phyloP scores from a whole-genome alignment of 73 alveolate genomes.

The Effrenium voratum region DNA sequence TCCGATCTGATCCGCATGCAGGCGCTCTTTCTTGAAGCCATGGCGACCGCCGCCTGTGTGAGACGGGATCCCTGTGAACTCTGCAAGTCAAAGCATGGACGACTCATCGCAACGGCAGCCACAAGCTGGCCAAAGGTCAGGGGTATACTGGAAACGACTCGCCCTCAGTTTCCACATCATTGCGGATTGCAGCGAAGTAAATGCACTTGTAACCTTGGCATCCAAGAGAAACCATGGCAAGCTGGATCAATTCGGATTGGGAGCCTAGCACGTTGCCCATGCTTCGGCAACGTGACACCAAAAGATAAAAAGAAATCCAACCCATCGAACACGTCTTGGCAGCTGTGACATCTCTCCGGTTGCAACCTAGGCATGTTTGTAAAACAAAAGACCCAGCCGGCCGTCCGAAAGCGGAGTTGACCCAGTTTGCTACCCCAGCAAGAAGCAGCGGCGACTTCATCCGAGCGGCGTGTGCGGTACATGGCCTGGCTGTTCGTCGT shows the following conservation, averaged over 20 bases:
- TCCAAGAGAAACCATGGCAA: background rate
- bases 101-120: too few species aligned
- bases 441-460: too few species aligned
- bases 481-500: constrained; percentile 94
- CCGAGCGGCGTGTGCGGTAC: constrained; percentile 90
- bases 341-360: too few species aligned
- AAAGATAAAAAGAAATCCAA: background rate
- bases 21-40: too few species aligned
- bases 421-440: too few species aligned
- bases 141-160: constrained; percentile 50
- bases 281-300: too few species aligned
- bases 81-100: too few species aligned
- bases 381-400: too few species aligned
- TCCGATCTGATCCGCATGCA: too few species aligned
- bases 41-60: background rate
- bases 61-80: background rate
- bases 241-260: background rate
- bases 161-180: constrained; percentile 40
- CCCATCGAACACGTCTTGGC: background rate
- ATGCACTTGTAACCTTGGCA: constrained; percentile 49
- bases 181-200: constrained; percentile 71
- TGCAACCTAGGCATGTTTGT: background rate
- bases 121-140: background rate
- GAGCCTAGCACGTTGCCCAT: background rate
- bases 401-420: too few species aligned